Evolutionary conservation across 164 flowering plant species (phyloP), one percentile per base, ranked within the genome.

Genomic region (Vitis riparia): DNA sequence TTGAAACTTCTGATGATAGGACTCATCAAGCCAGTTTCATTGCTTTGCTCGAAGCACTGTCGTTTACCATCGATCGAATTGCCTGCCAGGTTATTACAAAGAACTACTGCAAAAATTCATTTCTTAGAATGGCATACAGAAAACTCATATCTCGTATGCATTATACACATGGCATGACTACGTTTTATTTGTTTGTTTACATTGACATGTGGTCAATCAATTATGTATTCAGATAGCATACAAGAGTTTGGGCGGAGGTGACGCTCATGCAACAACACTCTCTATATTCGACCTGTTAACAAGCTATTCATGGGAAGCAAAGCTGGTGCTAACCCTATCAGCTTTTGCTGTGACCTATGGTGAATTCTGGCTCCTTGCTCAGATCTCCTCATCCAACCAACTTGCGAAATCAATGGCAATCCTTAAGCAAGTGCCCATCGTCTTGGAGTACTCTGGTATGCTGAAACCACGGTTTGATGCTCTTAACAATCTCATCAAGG

Each of bases 391-490:
- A 0, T 19, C 73, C 14, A 78, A 78, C 77, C 81, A 65, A 23
- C 78, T 81, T 6, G 82, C 84, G 63, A 81, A 75, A 50, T 69
- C 84, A 23, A 65, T 81, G 75, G 81, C 82, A 3, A 65, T 76
- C 63, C 77, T 81, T 10, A 81, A 64, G 70, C 81, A 78, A 37
- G 12, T 81, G 12, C 84, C 79, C 1, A 8, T 19, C n/a, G 49
- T 77, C 48, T 11, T 77, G 29, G 81, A 81, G 68, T 67, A 68
- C 52, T 12, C 74, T 0, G 72, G n/a, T 11, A 23, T 37, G 0
- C 11, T 76, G 11, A 81, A 72, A 61, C 80, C 88, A 3, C 67
- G 72, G 51, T 82, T 88, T 13, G 88, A 85, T 1, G 77, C 84
- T 0, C 80, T 85, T 12, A 79, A 65, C 63, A 76, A 62, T 16